A percentile compares a stretch with the other conserved stretches of the same genome.
Conservation (phyloP, 345 rosid species). For the Bretschneidera sinensis region DNA sequence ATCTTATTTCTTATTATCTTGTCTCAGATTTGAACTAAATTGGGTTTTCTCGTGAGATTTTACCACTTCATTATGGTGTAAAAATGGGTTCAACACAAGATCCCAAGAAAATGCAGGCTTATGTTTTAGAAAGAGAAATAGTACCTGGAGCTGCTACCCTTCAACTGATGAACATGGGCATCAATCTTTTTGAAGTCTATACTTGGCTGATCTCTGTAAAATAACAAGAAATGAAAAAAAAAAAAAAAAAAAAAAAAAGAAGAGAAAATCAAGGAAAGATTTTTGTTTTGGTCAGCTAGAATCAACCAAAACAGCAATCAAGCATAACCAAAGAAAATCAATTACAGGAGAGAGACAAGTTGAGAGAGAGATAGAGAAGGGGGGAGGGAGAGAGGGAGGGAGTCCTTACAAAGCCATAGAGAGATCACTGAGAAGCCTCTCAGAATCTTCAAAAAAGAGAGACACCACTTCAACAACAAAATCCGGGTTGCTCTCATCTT, state of each 20-base stretch:
- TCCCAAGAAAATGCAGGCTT: no score
- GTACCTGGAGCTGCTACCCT: constrained; percentile 98
- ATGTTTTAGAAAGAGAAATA: not conserved
- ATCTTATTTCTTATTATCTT: not conserved
- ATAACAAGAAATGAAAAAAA: not conserved
- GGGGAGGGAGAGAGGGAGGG: constrained; percentile 2
- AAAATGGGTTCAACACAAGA: no score
- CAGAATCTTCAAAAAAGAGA: constrained; percentile 89
- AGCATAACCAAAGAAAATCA: no score
- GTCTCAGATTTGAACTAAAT: constrained; percentile 14
- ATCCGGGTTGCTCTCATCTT: constrained; percentile 96
- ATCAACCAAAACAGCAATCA: not conserved
- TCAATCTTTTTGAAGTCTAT: constrained; percentile 85
- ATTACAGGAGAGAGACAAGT: not conserved
- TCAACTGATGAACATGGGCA: constrained; percentile 88
- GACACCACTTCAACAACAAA: constrained; percentile 92
- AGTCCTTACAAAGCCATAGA: constrained; percentile 56
- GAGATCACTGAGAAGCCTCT: constrained; percentile 83
- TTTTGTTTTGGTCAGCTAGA: not conserved
- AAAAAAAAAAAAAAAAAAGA: not conserved
- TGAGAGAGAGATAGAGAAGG: not conserved
- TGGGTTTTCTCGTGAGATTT: not conserved
- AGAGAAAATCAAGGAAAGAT: not conserved
- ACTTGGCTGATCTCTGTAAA: constrained; percentile 58
- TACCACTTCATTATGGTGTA: no score